phyloP scores from a whole-genome alignment of 2,329 filamentous ascomycete genomes.

The Alternaria conjuncta region DNA sequence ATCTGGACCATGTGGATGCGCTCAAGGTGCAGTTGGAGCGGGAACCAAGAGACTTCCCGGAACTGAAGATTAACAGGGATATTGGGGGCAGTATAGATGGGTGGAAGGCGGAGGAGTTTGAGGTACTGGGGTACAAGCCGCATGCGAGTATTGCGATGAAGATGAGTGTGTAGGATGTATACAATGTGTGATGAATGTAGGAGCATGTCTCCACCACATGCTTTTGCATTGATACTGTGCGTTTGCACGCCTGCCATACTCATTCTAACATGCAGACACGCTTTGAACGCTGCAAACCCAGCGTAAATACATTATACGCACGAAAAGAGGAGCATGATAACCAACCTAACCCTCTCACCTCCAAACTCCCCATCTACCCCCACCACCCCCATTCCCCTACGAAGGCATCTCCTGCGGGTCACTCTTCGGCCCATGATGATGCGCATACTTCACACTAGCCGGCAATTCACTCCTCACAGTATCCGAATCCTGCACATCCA shows the following conservation, averaged over 20 bases:
- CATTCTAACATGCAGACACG: background rate
- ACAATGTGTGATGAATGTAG: background rate
- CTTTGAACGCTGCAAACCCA: background rate
- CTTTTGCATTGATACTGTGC: background rate
- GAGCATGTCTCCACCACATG: background rate
- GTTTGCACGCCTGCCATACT: background rate
- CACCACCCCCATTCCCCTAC: background rate
- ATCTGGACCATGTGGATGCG: constrained; percentile 89
- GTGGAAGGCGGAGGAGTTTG: constrained; percentile 88
- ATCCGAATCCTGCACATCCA: constrained; percentile 8
- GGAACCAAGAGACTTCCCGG: constrained; percentile 82
- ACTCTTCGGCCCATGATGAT: constrained; percentile 2
- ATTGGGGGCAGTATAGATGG: constrained; percentile 81
- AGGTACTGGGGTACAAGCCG: constrained; percentile 85
- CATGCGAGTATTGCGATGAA: constrained; percentile 96
- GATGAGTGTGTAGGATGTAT: constrained; percentile 77
- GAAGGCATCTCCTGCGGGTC: constrained; percentile 6
- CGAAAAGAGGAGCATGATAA: background rate
- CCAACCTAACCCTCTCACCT: background rate
- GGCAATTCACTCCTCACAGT: constrained; percentile 21
- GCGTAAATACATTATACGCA: too few species aligned
- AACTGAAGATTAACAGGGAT: constrained; percentile 73
- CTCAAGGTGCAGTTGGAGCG: constrained; percentile 79
- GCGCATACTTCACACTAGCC: constrained; percentile 25
- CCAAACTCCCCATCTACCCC: background rate